phyloP scores from a whole-genome alignment of 2,329 filamentous ascomycete genomes.

The Aspergillus ochraceus region DNA sequence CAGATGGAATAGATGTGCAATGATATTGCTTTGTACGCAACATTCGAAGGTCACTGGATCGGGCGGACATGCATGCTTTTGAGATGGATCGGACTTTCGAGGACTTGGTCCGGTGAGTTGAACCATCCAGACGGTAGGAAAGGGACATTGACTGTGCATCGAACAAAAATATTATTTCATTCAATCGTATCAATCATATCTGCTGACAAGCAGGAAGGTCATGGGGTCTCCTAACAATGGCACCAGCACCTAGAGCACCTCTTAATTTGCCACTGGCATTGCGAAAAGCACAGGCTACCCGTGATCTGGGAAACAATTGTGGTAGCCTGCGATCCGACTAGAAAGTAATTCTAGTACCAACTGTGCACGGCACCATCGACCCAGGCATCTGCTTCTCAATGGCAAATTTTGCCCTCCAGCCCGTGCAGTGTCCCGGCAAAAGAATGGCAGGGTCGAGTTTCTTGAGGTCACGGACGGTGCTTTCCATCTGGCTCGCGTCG shows the following conservation, averaged over 20 bases:
- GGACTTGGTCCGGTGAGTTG: too few species aligned
- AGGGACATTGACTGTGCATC: too few species aligned
- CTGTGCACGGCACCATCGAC: slow-evolving; percentile 51
- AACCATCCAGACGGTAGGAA: too few species aligned
- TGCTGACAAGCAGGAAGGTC: background rate
- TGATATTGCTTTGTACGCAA: too few species aligned
- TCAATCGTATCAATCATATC: background rate
- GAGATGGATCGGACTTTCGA: too few species aligned
- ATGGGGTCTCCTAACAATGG: background rate
- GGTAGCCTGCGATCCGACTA: slow-evolving; percentile 14
- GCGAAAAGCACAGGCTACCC: background rate
- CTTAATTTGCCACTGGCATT: too few species aligned
- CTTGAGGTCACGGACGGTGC: slow-evolving; percentile 52
- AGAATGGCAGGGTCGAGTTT: slow-evolving; percentile 49
- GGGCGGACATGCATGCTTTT: too few species aligned
- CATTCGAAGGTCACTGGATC: too few species aligned
- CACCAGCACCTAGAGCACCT: too few species aligned
- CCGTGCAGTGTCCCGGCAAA: slow-evolving; percentile 57
- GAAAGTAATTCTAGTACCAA: slow-evolving; percentile 47
- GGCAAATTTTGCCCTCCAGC: slow-evolving; percentile 56
- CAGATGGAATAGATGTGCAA: too few species aligned
- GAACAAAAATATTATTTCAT: too few species aligned
- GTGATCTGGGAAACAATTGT: background rate
- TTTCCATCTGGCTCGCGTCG: slow-evolving; percentile 44
- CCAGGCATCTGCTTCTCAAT: slow-evolving; percentile 55